A percentile compares a stretch with the other conserved stretches of the same genome.
Evolutionary conservation across 805 yeast genomes (phyloP).

Genomic region (Wickerhamiella domercqiae): DNA sequence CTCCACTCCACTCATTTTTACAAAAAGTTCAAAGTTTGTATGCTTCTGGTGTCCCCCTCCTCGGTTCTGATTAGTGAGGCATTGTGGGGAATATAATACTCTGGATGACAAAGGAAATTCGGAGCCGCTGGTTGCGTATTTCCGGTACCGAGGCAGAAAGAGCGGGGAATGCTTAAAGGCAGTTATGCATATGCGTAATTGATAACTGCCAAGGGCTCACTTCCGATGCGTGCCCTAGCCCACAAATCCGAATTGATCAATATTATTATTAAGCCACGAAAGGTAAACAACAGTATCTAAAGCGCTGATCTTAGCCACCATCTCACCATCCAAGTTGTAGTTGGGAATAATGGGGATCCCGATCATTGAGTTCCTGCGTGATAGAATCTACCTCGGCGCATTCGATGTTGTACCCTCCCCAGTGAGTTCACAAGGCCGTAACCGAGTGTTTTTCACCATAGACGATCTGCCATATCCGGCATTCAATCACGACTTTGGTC

Average conservation of each 20-base stretch:
- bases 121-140: no score
- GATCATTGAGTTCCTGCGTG: slow-evolving; percentile 25
- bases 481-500: slow-evolving; percentile 96
- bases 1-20: slow-evolving; percentile 10
- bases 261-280: no score
- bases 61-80: neutral
- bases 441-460: slow-evolving; percentile 75
- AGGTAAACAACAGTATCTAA: no score
- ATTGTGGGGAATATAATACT: neutral
- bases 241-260: no score
- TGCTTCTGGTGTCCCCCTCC: neutral
- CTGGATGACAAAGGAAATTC: no score
- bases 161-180: no score
- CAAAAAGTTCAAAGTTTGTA: neutral
- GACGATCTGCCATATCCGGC: slow-evolving; percentile 88
- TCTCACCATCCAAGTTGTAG: neutral
- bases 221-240: no score
- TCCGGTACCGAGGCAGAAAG: no score
- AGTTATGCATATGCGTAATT: no score
- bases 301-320: no score
- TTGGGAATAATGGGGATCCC: slow-evolving; percentile 10
- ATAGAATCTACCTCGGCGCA: slow-evolving; percentile 68
- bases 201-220: no score
- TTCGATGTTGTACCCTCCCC: slow-evolving; percentile 67
- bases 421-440: slow-evolving; percentile 51